A percentile compares a stretch with the other conserved stretches of the same genome.
Evolutionary conservation across 1,284 basidiomycete species (phyloP).

Genomic region (Ganoderma lucidum): DNA sequence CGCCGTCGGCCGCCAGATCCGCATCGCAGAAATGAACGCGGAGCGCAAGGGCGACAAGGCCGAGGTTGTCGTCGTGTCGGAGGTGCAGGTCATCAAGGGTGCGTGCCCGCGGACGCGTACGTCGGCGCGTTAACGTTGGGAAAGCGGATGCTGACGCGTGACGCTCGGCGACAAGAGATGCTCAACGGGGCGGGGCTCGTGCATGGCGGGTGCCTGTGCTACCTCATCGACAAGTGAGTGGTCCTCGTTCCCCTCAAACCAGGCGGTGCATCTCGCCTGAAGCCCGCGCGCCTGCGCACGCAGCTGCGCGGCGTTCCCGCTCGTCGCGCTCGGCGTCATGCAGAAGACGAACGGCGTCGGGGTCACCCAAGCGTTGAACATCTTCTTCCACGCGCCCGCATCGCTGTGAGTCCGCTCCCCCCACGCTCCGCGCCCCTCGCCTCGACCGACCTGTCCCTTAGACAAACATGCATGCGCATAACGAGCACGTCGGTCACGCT

Average conservation of each 20-base stretch:
- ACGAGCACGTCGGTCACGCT: slow-evolving; percentile 68
- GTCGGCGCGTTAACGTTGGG: neutral
- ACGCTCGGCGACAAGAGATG: slow-evolving; percentile 56
- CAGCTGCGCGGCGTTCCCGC: slow-evolving; percentile 70
- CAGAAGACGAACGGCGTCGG: slow-evolving; percentile 73
- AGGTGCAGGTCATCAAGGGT: slow-evolving; percentile 66
- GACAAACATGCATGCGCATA: slow-evolving; percentile 64
- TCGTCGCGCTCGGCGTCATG: slow-evolving; percentile 67
- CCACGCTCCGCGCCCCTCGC: neutral
- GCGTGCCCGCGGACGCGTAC: slow-evolving; percentile 37
- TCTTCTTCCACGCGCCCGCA: slow-evolving; percentile 73
- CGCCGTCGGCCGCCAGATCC: slow-evolving; percentile 62
- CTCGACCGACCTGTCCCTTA: slow-evolving; percentile 36
- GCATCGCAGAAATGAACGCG: slow-evolving; percentile 64
- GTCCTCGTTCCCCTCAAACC: neutral
- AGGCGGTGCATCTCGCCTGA: neutral
- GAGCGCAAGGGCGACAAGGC: slow-evolving; percentile 53
- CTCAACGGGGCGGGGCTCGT: slow-evolving; percentile 77
- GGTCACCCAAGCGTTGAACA: slow-evolving; percentile 73
- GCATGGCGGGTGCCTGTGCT: slow-evolving; percentile 75
- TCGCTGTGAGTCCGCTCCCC: slow-evolving; percentile 53
- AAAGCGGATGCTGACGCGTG: slow-evolving; percentile 11
- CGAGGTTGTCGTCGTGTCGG: slow-evolving; percentile 66
- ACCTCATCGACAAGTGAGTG: slow-evolving; percentile 73
- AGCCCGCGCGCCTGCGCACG: neutral